These are phyloP conservation scores for Aristolochia californica DNA, from an alignment of 164 flowering plant genomes.

Conservation along the genomic window DNA sequence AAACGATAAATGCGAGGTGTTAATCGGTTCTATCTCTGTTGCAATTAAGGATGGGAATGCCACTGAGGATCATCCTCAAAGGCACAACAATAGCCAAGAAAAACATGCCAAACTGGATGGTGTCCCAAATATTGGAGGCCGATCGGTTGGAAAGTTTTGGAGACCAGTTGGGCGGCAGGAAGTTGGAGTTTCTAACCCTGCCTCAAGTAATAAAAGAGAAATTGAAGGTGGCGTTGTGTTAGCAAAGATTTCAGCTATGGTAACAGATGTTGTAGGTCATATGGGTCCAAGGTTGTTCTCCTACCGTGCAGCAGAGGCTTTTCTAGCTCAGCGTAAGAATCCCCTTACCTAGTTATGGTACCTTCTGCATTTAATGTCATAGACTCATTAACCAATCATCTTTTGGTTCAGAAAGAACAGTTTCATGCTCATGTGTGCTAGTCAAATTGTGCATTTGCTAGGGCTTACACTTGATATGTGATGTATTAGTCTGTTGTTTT, in stretches of 20 bases:
- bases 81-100: constrained; percentile 15
- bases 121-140: constrained; percentile 17
- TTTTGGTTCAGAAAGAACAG: no score
- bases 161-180: constrained; percentile 49
- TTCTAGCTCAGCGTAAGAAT: constrained; percentile 59
- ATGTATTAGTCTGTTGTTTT: no score
- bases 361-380: background rate
- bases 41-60: constrained; percentile 23
- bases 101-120: constrained; percentile 26
- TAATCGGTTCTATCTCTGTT: constrained; percentile 78
- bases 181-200: constrained; percentile 12
- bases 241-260: background rate
- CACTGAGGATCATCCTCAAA: constrained; percentile 14
- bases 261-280: constrained; percentile 9
- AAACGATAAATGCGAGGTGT: constrained; percentile 33
- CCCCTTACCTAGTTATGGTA: background rate
- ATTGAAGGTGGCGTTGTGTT: constrained; percentile 10
- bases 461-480: no score
- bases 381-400: background rate
- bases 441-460: no score
- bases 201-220: constrained; percentile 19
- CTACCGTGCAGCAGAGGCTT: constrained; percentile 39
- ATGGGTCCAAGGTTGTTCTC: constrained; percentile 22
- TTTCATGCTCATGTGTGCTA: no score
- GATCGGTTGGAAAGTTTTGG: constrained; percentile 39